These are phyloP conservation scores for Magnolia changhungtana DNA, from an alignment of 164 flowering plant genomes.

Conservation along the genomic window DNA sequence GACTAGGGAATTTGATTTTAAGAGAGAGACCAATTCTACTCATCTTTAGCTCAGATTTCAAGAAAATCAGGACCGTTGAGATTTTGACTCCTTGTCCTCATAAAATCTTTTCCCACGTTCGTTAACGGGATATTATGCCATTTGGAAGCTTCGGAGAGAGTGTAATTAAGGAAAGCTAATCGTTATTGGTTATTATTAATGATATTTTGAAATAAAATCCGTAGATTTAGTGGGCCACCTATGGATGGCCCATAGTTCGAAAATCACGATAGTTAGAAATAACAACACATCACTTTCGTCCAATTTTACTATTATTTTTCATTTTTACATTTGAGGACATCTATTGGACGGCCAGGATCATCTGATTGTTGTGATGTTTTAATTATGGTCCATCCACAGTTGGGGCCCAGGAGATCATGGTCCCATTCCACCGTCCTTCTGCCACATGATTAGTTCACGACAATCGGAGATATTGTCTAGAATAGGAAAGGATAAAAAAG, in stretches of 20 bases:
- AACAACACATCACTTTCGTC: neutral
- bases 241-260: neutral
- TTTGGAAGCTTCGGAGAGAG: conserved; percentile 3
- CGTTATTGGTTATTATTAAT: conserved; percentile 1
- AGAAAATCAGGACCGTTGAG: conserved; percentile 9
- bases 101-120: neutral
- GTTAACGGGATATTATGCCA: neutral
- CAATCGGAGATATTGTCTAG: too few relatives aligned
- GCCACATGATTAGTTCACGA: too few relatives aligned
- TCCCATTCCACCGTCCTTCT: too few relatives aligned
- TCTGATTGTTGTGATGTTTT: neutral
- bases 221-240: neutral
- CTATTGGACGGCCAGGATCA: neutral
- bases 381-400: too few relatives aligned
- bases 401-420: too few relatives aligned
- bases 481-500: too few relatives aligned
- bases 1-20: neutral
- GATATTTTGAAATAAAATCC: neutral
- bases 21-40: neutral
- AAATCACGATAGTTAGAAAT: neutral
- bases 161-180: neutral
- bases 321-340: neutral
- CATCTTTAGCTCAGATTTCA: neutral
- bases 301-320: neutral
- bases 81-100: neutral